Evolutionary conservation across 2,329 filamentous ascomycete genomes (phyloP).

Genomic region (Sclerotinia subarctica): DNA sequence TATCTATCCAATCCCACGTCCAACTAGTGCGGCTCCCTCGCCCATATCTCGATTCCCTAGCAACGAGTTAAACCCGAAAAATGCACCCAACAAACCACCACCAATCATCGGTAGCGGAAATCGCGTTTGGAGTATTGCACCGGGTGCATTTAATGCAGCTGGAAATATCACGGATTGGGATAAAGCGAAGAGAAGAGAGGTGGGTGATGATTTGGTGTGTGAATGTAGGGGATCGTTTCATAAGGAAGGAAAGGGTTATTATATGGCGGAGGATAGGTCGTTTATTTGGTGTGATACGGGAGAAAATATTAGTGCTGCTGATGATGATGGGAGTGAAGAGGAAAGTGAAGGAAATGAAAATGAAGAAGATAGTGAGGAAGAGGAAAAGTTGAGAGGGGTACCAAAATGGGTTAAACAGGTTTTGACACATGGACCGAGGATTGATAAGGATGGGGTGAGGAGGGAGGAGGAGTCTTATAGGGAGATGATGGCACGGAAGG

Average conservation of each 20-base stretch:
- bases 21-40: neutral
- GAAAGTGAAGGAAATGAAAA: neutral
- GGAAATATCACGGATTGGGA: neutral
- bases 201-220: neutral
- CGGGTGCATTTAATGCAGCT: neutral
- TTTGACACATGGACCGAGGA: neutral
- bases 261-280: neutral
- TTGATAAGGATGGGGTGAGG: neutral
- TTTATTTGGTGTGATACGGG: neutral
- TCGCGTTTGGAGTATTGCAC: neutral
- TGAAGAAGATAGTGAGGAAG: neutral
- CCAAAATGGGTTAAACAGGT: constrained; percentile 13
- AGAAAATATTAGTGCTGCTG: neutral
- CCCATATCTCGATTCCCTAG: neutral
- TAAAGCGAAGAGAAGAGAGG: neutral
- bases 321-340: neutral
- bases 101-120: neutral
- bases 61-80: neutral
- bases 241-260: neutral
- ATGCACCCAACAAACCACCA: neutral
- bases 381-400: neutral
- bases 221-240: neutral
- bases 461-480: neutral
- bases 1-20: neutral
- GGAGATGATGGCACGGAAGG: neutral